Conservation (phyloP, 2,329 filamentous ascomycete genomes). For the Xylogone sp. region DNA sequence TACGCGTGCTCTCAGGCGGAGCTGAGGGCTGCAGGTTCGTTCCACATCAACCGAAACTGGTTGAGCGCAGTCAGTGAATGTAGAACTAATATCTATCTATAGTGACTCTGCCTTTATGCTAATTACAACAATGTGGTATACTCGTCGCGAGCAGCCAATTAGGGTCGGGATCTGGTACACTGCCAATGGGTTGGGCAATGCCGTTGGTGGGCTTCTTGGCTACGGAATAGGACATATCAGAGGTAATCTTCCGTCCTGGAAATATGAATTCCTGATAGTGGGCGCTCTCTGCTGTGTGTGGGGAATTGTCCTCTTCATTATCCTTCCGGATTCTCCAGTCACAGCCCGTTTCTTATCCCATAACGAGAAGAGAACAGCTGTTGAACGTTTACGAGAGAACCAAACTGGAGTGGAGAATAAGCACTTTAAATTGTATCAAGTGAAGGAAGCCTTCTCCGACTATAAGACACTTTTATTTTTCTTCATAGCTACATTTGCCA, state of each 20-base stretch:
- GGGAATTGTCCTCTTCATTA: conserved; percentile 17
- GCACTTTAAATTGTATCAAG: conserved; percentile 14
- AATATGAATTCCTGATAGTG: conserved; percentile 64
- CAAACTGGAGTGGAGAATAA: conserved; percentile 19
- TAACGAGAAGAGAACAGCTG: conserved; percentile 24
- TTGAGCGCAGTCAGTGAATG: neutral
- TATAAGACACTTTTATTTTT: conserved; percentile 31
- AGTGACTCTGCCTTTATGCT: conserved; percentile 49
- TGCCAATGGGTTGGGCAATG: conserved; percentile 56
- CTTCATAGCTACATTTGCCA: conserved; percentile 44
- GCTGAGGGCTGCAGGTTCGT: conserved; percentile 51
- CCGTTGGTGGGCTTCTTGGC: conserved; percentile 53
- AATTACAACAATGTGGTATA: conserved; percentile 64
- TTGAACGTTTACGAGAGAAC: conserved; percentile 14
- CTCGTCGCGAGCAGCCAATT: conserved; percentile 56
- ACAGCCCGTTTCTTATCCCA: conserved; percentile 42
- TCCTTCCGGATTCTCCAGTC: conserved; percentile 13
- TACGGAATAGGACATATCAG: conserved; percentile 59
- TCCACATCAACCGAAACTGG: neutral
- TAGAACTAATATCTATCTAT: conserved; percentile 29
- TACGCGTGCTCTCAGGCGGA: conserved; percentile 50
- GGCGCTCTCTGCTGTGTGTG: conserved; percentile 21
- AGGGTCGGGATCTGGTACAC: conserved; percentile 55
- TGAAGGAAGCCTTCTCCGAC: conserved; percentile 17
- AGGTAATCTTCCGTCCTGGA: conserved; percentile 56